These are phyloP conservation scores for Spathaspora arborariae DNA, from an alignment of 805 yeast genomes.

Conservation along the genomic window DNA sequence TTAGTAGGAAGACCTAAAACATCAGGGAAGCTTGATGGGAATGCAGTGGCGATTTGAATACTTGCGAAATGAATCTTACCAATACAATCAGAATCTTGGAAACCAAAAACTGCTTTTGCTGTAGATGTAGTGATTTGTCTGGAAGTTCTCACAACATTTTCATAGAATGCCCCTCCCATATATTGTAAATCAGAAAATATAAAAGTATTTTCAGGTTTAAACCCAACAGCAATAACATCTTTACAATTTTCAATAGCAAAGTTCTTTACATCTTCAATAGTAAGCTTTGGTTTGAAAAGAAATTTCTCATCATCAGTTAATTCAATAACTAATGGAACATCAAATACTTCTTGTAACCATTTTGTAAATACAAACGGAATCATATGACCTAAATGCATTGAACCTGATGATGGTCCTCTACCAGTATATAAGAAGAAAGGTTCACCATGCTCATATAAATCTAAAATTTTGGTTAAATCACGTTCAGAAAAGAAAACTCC, in stretches of 20 bases:
- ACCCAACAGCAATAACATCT: constrained; percentile 92
- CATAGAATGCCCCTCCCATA: constrained; percentile 93
- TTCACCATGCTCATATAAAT: constrained; percentile 89
- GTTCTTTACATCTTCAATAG: constrained; percentile 80
- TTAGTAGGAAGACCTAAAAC: constrained; percentile 81
- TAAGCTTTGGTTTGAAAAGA: constrained; percentile 84
- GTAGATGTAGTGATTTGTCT: constrained; percentile 97
- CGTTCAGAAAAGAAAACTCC: constrained; percentile 93
- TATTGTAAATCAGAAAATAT: constrained; percentile 89
- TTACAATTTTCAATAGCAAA: constrained; percentile 82
- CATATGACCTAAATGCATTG: constrained; percentile 97
- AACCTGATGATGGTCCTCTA: constrained; percentile 92
- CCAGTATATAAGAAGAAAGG: constrained; percentile 96
- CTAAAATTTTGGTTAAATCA: constrained; percentile 73
- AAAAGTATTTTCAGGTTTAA: constrained; percentile 91
- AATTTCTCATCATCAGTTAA: constrained; percentile 97
- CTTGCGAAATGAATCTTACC: constrained; percentile 95
- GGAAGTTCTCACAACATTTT: constrained; percentile 86
- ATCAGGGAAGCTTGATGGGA: constrained; percentile 94
- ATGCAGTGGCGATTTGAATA: constrained; percentile 92
- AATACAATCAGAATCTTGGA: constrained; percentile 89
- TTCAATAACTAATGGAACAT: constrained; percentile 91
- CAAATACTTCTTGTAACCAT: constrained; percentile 98
- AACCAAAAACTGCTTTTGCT: constrained; percentile 95
- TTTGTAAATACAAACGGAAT: constrained; percentile 92